Evolutionary conservation across 192 early-diverging fungal genomes (phyloP), one percentile per base, ranked within the genome.

Genomic region (Phycomyces blakesleeanus): DNA sequence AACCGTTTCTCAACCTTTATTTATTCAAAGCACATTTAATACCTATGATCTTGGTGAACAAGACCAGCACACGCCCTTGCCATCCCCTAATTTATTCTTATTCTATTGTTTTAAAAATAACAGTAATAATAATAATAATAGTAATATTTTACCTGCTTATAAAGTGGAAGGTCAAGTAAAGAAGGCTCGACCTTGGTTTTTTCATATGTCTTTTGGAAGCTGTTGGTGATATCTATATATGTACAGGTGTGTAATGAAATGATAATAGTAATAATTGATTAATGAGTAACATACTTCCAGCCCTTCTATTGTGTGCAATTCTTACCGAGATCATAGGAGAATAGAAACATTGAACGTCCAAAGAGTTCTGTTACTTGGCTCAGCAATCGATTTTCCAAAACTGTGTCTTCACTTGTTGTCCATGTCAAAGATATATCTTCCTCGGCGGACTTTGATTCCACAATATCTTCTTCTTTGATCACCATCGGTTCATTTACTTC

Each of bases 351-450:
- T 3, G 61, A 51, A 2, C 63, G 64, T 10, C 73, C 63, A 64
- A 85, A 82, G 21, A 84, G 56, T 12, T 74, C 63, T 12, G 63
- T 70, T 1, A 85, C 66, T 61, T 85, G 78, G 20, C 69, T 68
- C 1, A 81, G 51, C 15, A 85, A 56, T 11, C 83, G 72, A 20
- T 68, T 60, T 24, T 85, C 83, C 57, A 85, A 60, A 1, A 55
- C 24, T 15, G 61, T 62, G 21, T 76, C 70, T 57, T 67, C 72
- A 22, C 61, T 68, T 26, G 18, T n/a, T 47, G 18, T 47, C 44
- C 44, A 47, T 12, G 12, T 11, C 12, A n/a, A n/a, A 12, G 18
- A 7, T 47, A 22, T 4, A 22, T 75, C 68, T 5, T 71, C 55
- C 16, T 40, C 44, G 4, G 50, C 51, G 5, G 21, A 38, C 7